These are phyloP conservation scores for Tuctoria greenei DNA, from an alignment of 176 grass and related monocot genomes.

Conservation along the genomic window DNA sequence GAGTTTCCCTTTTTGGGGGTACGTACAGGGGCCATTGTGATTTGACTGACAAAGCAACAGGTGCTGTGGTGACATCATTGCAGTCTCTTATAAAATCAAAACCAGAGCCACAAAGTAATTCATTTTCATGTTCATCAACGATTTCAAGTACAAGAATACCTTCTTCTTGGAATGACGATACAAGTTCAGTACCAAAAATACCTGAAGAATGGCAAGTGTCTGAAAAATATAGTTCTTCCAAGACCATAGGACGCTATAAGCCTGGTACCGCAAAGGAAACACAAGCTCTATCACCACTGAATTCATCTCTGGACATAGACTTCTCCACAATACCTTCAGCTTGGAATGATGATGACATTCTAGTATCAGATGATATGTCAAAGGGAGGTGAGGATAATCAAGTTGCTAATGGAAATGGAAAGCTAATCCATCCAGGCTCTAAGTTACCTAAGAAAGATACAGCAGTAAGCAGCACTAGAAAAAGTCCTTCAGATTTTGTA, in stretches of 20 bases:
- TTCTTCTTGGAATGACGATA: slow-evolving; percentile 85
- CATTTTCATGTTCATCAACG: slow-evolving; percentile 17
- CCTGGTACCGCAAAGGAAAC: slow-evolving; percentile 61
- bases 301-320: slow-evolving; percentile 52
- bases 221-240: slow-evolving; percentile 44
- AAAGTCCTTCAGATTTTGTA: slow-evolving; percentile 36
- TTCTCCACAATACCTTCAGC: slow-evolving; percentile 70
- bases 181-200: slow-evolving; percentile 48
- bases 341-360: slow-evolving; percentile 74
- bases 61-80: slow-evolving; percentile 40
- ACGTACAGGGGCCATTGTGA: slow-evolving; percentile 65
- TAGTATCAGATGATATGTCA: slow-evolving; percentile 41
- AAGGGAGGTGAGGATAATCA: slow-evolving; percentile 49
- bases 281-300: slow-evolving; percentile 28
- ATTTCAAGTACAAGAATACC: slow-evolving; percentile 50
- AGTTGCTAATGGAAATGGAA: slow-evolving; percentile 34
- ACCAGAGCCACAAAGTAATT: slow-evolving; percentile 43
- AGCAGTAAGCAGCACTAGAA: slow-evolving; percentile 29
- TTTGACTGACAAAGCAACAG: slow-evolving; percentile 46
- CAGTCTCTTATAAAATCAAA: slow-evolving; percentile 62
- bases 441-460: slow-evolving; percentile 32
- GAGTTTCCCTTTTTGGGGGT: background rate
- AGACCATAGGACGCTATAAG: slow-evolving; percentile 50
- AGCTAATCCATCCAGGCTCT: slow-evolving; percentile 1
- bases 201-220: slow-evolving; percentile 41